Percentiles rank a stretch among this genome's conserved stretches.
These are phyloP conservation scores for Lactarius indigo DNA, from an alignment of 768 basidiomycete genomes.

Conservation along the genomic window DNA sequence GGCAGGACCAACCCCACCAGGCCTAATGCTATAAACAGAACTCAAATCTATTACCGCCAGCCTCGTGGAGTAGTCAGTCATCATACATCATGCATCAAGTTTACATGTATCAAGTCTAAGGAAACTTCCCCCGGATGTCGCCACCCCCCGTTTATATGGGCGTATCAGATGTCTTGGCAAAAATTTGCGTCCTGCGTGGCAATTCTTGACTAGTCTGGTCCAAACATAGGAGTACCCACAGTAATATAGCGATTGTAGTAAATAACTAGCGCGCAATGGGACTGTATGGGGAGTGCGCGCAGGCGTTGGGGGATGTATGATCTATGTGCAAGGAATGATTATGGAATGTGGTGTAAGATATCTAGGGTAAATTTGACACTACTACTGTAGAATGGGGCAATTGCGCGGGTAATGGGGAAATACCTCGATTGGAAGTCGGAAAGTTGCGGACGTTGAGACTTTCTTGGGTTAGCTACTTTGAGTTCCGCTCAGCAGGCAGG, in stretches of 20 bases:
- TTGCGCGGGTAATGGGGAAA: neutral
- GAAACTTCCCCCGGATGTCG: neutral
- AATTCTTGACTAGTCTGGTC: neutral
- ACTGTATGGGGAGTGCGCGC: neutral
- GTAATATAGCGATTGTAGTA: neutral
- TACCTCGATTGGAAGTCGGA: neutral
- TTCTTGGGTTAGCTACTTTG: too few species aligned
- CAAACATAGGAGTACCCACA: neutral
- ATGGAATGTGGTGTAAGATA: neutral
- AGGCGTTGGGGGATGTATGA: neutral
- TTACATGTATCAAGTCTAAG: too few species aligned
- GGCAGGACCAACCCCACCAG: neutral
- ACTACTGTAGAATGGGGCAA: neutral
- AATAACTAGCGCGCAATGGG: neutral
- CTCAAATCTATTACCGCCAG: too few species aligned
- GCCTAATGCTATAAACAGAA: neutral
- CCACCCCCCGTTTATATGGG: neutral
- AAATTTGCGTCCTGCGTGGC: neutral
- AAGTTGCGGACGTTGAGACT: neutral
- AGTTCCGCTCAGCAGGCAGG: too few species aligned
- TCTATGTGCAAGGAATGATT: neutral
- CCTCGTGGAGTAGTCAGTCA: neutral
- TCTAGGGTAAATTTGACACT: neutral
- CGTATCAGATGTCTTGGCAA: conserved; percentile 2
- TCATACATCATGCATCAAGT: too few species aligned